These are phyloP conservation scores for Pterocarpus macrocarpus DNA, from an alignment of 306 rosid genomes.

Conservation along the genomic window DNA sequence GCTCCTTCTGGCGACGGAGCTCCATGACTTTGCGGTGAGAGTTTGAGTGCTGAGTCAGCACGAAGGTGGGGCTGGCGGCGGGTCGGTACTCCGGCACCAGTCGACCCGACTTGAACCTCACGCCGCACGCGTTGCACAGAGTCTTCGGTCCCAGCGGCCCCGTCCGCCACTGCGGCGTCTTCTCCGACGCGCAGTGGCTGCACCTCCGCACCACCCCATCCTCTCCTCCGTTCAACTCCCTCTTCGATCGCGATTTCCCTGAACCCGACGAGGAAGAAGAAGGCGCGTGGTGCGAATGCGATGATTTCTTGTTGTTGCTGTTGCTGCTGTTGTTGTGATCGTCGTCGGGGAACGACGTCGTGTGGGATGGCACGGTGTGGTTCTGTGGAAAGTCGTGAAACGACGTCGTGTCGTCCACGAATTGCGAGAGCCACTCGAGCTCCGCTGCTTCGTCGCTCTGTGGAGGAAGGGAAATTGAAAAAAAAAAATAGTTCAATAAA, in stretches of 20 bases:
- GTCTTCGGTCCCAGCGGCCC: slow-evolving; percentile 78
- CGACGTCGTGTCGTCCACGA: slow-evolving; percentile 57
- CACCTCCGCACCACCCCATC: slow-evolving; percentile 55
- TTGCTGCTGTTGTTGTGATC: background rate
- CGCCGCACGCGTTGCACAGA: slow-evolving; percentile 76
- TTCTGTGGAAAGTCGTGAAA: slow-evolving; percentile 57
- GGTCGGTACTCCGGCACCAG: slow-evolving; percentile 80
- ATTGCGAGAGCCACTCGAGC: slow-evolving; percentile 76
- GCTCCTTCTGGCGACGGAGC: slow-evolving; percentile 77
- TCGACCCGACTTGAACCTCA: slow-evolving; percentile 71
- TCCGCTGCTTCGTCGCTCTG: slow-evolving; percentile 75
- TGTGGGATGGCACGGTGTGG: slow-evolving; percentile 52
- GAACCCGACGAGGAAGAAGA: slow-evolving; percentile 28
- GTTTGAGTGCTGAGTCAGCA: slow-evolving; percentile 76
- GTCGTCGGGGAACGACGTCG: slow-evolving; percentile 49
- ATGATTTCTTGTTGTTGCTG: background rate
- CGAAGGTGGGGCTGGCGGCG: slow-evolving; percentile 76
- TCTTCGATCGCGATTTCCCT: slow-evolving; percentile 30
- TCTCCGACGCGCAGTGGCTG: slow-evolving; percentile 76
- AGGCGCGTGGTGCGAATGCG: background rate
- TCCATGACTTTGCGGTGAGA: slow-evolving; percentile 85
- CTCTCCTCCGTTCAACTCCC: slow-evolving; percentile 49
- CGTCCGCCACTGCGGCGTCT: slow-evolving; percentile 78
- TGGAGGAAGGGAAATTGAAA: too few species aligned
- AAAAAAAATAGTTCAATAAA: background rate